Percentiles rank a stretch among this genome's conserved stretches.
These are phyloP conservation scores for Cladosporium austrohemisphaericum DNA, from an alignment of 2,329 filamentous ascomycete genomes.

Conservation along the genomic window DNA sequence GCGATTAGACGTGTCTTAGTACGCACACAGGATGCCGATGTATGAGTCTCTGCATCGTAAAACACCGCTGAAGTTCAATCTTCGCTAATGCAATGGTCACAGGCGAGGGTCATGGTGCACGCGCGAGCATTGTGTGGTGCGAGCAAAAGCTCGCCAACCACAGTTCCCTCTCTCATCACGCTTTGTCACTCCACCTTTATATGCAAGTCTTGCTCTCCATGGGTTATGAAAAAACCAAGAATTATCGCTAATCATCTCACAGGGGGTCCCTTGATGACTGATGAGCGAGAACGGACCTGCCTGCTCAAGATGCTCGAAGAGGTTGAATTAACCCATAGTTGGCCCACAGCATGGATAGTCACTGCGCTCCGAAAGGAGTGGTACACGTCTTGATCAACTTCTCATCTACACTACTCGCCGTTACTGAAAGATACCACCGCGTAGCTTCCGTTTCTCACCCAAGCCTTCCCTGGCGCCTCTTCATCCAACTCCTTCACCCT, in stretches of 20 bases:
- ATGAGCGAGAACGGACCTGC: slow-evolving; percentile 9
- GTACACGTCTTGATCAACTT: not conserved
- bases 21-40: slow-evolving; percentile 5
- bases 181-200: slow-evolving; percentile 8
- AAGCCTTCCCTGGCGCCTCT: slow-evolving; percentile 63
- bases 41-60: not conserved
- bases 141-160: slow-evolving; percentile 5
- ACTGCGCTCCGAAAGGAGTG: slow-evolving; percentile 8
- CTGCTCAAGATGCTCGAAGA: slow-evolving; percentile 5
- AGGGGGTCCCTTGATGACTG: slow-evolving; percentile 6
- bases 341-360: slow-evolving; percentile 5
- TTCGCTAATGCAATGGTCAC: slow-evolving; percentile 1
- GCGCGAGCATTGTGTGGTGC: slow-evolving; percentile 4
- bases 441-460: slow-evolving; percentile 96
- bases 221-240: not conserved
- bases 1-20: not conserved
- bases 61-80: not conserved
- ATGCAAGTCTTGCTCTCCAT: slow-evolving; percentile 5
- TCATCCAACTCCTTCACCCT: slow-evolving; percentile 68
- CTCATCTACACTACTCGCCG: slow-evolving; percentile 49
- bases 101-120: slow-evolving; percentile 7
- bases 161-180: slow-evolving; percentile 5
- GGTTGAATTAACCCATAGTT: slow-evolving; percentile 2
- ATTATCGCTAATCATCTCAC: slow-evolving; percentile 1
- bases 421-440: slow-evolving; percentile 84